These are phyloP conservation scores for Neurospora hispaniola DNA, from an alignment of 495 filamentous ascomycete genomes.

Conservation along the genomic window DNA sequence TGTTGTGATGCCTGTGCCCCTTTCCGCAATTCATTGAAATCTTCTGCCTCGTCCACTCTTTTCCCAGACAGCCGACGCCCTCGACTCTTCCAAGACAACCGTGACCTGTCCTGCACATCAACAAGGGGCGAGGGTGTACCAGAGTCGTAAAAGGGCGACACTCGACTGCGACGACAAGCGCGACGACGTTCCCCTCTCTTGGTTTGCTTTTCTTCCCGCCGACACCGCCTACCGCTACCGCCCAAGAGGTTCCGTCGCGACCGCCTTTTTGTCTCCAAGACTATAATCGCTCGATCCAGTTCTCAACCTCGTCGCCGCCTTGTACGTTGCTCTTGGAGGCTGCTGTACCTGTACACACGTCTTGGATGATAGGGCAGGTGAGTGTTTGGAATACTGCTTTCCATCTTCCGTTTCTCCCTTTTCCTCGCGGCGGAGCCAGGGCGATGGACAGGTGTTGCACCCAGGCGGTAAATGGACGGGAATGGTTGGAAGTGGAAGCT, in stretches of 20 bases:
- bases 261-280: neutral
- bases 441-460: neutral
- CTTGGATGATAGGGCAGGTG: neutral
- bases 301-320: neutral
- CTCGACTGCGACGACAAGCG: neutral
- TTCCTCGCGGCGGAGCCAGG: neutral
- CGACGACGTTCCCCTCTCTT: neutral
- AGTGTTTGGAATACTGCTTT: neutral
- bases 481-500: neutral
- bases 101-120: neutral
- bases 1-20: neutral
- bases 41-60: neutral
- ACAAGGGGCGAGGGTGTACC: neutral
- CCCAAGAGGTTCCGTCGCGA: neutral
- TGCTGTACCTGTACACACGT: neutral
- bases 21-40: slow-evolving; percentile 1
- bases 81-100: neutral
- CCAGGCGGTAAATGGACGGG: neutral
- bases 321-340: neutral
- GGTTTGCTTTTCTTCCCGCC: neutral
- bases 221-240: neutral
- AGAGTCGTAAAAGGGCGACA: neutral
- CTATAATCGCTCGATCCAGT: neutral
- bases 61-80: neutral
- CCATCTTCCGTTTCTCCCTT: neutral